Percentiles rank a stretch among this genome's conserved stretches.
Evolutionary conservation across 2,329 filamentous ascomycete species (phyloP).

Genomic region (Paramyrothecium sp.): DNA sequence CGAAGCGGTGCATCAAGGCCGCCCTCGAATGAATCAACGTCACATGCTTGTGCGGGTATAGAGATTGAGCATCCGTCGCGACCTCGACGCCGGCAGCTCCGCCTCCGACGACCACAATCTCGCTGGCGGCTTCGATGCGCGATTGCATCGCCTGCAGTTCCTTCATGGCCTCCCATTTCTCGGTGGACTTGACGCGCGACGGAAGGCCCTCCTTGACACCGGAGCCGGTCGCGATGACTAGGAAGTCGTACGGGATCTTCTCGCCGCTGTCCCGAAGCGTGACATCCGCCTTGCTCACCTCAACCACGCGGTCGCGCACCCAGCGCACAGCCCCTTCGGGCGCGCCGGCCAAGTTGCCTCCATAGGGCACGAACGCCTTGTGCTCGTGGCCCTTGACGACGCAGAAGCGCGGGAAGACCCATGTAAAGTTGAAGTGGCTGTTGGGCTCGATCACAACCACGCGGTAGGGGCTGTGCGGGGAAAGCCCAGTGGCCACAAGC

Average conservation of each 20-base stretch:
- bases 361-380: slow-evolving; percentile 61
- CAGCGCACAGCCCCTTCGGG: slow-evolving; percentile 34
- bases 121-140: slow-evolving; percentile 38
- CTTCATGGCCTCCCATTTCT: slow-evolving; percentile 39
- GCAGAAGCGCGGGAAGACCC: slow-evolving; percentile 57
- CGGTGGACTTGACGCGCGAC: slow-evolving; percentile 41
- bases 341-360: slow-evolving; percentile 32
- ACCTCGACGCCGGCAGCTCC: slow-evolving; percentile 63
- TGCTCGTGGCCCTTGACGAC: slow-evolving; percentile 53
- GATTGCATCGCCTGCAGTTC: slow-evolving; percentile 45
- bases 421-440: slow-evolving; percentile 60
- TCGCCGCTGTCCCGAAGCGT: slow-evolving; percentile 37
- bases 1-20: slow-evolving; percentile 52
- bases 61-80: slow-evolving; percentile 56
- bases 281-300: slow-evolving; percentile 35
- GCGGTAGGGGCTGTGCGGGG: slow-evolving; percentile 42
- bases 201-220: slow-evolving; percentile 43
- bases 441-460: slow-evolving; percentile 59
- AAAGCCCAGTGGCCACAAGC: slow-evolving; percentile 46
- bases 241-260: slow-evolving; percentile 49
- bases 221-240: slow-evolving; percentile 58
- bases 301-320: slow-evolving; percentile 39
- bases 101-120: slow-evolving; percentile 53
- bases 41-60: slow-evolving; percentile 55
- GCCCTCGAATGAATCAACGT: slow-evolving; percentile 56